These are phyloP conservation scores for Erythrobasidium yunnanense DNA, from an alignment of 768 basidiomycete species.

Conservation along the genomic window DNA sequence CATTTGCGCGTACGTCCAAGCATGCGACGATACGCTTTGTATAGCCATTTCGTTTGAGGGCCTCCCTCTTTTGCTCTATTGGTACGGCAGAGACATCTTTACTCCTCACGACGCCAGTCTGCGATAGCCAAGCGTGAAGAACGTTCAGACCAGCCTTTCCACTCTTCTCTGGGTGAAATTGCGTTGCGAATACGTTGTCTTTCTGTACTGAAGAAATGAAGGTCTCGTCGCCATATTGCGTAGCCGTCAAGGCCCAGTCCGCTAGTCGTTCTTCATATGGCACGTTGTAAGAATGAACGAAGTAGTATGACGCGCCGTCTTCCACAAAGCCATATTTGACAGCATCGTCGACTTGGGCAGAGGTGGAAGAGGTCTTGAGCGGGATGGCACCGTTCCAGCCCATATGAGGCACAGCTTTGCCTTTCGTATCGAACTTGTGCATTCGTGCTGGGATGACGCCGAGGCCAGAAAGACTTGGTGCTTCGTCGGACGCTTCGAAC, in stretches of 20 bases:
- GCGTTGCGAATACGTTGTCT: conserved; percentile 77
- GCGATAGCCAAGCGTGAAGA: conserved; percentile 62
- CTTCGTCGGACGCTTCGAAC: conserved; percentile 75
- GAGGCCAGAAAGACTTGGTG: conserved; percentile 57
- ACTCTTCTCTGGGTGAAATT: conserved; percentile 98
- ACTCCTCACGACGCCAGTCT: conserved; percentile 23
- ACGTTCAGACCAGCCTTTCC: conserved; percentile 73
- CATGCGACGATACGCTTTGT: conserved; percentile 94
- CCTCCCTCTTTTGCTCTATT: conserved; percentile 12
- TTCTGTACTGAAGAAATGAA: conserved; percentile 76
- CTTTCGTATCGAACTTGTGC: conserved; percentile 49
- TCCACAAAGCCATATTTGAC: conserved; percentile 44
- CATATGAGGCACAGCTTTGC: conserved; percentile 90
- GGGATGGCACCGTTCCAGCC: conserved; percentile 64
- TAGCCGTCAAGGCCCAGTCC: conserved; percentile 70
- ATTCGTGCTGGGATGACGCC: conserved; percentile 79
- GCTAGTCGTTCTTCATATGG: conserved; percentile 54
- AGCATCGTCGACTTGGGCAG: conserved; percentile 44
- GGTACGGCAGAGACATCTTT: background rate
- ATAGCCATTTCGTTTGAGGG: conserved; percentile 48
- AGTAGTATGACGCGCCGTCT: conserved; percentile 67
- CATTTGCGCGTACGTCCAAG: conserved; percentile 94
- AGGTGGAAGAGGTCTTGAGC: conserved; percentile 29
- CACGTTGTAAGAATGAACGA: conserved; percentile 89
- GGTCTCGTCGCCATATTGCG: conserved; percentile 85